phyloP scores from a whole-genome alignment of 768 basidiomycete species.

The Calocera viscosa region DNA sequence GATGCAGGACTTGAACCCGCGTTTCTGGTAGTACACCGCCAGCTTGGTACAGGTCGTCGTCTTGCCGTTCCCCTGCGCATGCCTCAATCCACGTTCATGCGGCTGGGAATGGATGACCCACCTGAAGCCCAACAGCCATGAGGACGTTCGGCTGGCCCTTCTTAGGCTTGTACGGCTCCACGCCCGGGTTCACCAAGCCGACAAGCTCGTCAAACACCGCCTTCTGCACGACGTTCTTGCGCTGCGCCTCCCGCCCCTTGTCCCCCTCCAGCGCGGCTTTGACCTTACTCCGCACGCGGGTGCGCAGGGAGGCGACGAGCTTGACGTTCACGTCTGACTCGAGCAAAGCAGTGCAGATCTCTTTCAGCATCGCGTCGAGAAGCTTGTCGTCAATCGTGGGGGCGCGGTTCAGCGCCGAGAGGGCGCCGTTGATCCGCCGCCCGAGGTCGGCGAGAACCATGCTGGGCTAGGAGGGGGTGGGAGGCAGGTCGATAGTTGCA shows the following conservation, averaged over 20 bases:
- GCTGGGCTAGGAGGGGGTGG: conserved; percentile 22
- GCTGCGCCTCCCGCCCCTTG: conserved; percentile 65
- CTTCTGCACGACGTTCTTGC: conserved; percentile 85
- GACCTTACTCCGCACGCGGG: conserved; percentile 83
- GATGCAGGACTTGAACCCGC: conserved; percentile 92
- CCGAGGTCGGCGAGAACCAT: conserved; percentile 98
- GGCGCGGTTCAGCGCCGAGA: conserved; percentile 76
- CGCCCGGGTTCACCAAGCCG: conserved; percentile 84
- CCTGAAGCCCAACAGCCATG: conserved; percentile 96
- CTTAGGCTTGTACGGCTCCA: conserved; percentile 90
- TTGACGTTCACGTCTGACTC: conserved; percentile 99
- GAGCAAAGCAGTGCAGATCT: conserved; percentile 83
- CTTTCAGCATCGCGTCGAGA: conserved; percentile 86
- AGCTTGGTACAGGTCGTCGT: conserved; percentile 99
- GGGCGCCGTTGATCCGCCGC: conserved; percentile 81
- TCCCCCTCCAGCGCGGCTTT: conserved; percentile 68
- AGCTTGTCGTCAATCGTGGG: conserved; percentile 89
- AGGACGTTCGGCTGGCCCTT: conserved; percentile 89
- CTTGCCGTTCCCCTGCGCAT: conserved; percentile 80
- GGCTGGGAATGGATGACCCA: conserved; percentile 26
- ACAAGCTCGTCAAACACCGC: conserved; percentile 96
- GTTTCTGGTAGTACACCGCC: conserved; percentile 91
- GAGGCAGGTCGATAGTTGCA: neutral
- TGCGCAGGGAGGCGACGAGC: conserved; percentile 72
- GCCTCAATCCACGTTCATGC: conserved; percentile 1